Conservation (phyloP, 2,329 filamentous ascomycete species). For the Ophiostoma himal-ulmi region DNA sequence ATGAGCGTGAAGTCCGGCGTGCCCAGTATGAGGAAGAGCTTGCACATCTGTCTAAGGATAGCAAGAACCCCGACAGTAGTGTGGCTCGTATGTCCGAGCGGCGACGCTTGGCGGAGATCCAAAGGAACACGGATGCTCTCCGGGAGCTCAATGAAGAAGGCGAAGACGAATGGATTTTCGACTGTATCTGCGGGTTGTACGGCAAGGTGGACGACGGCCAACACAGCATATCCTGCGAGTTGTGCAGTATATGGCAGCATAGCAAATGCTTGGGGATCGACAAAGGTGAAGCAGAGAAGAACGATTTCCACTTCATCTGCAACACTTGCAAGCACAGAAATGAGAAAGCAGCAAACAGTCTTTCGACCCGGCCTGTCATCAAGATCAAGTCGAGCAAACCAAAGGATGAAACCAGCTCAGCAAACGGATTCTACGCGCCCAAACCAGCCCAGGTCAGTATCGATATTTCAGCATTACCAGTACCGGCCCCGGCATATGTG, state of each 20-base stretch:
- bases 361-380: constrained; percentile 45
- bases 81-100: constrained; percentile 67
- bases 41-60: constrained; percentile 69
- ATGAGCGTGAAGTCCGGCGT: constrained; percentile 78
- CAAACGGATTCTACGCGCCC: background rate
- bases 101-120: constrained; percentile 74
- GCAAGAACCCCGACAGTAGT: constrained; percentile 52
- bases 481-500: background rate
- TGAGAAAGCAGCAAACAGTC: constrained; percentile 50
- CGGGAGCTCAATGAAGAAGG: constrained; percentile 58
- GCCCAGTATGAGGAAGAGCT: constrained; percentile 80
- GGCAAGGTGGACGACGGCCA: constrained; percentile 92
- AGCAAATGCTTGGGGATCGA: constrained; percentile 82
- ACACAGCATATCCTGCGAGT: constrained; percentile 89
- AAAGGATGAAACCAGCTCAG: background rate
- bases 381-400: constrained; percentile 47
- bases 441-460: background rate
- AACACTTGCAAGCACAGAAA: constrained; percentile 62
- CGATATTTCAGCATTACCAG: background rate
- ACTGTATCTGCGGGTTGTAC: constrained; percentile 85
- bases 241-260: constrained; percentile 94
- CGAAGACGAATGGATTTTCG: constrained; percentile 84
- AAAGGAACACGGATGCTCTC: constrained; percentile 70
- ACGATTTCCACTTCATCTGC: constrained; percentile 86
- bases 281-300: constrained; percentile 70